Evolutionary conservation across 1,139 yeast genomes (phyloP).

Genomic region (Yamadazyma buinensis): DNA sequence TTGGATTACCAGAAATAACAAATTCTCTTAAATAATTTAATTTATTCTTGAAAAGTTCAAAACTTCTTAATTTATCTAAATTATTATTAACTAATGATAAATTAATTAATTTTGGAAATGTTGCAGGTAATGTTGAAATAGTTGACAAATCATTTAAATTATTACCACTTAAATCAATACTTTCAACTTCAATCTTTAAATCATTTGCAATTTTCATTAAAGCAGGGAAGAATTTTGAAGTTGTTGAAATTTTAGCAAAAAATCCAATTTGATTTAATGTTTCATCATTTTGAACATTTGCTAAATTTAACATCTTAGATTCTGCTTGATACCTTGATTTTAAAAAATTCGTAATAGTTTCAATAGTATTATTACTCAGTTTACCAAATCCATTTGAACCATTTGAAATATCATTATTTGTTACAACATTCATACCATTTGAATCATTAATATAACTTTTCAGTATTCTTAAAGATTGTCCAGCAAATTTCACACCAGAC

Average conservation of each 20-base stretch:
- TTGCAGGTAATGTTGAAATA: slow-evolving; percentile 63
- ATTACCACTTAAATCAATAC: slow-evolving; percentile 75
- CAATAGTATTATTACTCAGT: slow-evolving; percentile 42
- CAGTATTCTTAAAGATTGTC: slow-evolving; percentile 57
- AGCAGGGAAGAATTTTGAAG: slow-evolving; percentile 86
- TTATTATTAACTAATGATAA: slow-evolving; percentile 76
- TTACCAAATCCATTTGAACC: slow-evolving; percentile 11
- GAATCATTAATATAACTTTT: slow-evolving; percentile 16
- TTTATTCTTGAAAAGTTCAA: slow-evolving; percentile 79
- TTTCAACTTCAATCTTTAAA: slow-evolving; percentile 53
- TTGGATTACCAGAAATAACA: slow-evolving; percentile 74
- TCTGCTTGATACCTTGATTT: slow-evolving; percentile 63
- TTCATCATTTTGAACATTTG: slow-evolving; percentile 66
- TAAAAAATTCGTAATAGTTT: slow-evolving; percentile 58
- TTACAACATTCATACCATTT: not conserved
- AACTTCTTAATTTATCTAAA: slow-evolving; percentile 51
- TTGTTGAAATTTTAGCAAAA: slow-evolving; percentile 53
- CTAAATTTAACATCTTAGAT: slow-evolving; percentile 64
- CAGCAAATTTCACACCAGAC: slow-evolving; percentile 81
- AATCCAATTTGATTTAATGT: slow-evolving; percentile 60
- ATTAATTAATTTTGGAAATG: slow-evolving; percentile 74
- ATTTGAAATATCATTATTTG: not conserved
- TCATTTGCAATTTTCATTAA: slow-evolving; percentile 77
- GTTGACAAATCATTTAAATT: slow-evolving; percentile 58
- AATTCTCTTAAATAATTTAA: slow-evolving; percentile 72